phyloP scores from a whole-genome alignment of 2,329 filamentous ascomycete genomes.

The Shiraia bambusicola region DNA sequence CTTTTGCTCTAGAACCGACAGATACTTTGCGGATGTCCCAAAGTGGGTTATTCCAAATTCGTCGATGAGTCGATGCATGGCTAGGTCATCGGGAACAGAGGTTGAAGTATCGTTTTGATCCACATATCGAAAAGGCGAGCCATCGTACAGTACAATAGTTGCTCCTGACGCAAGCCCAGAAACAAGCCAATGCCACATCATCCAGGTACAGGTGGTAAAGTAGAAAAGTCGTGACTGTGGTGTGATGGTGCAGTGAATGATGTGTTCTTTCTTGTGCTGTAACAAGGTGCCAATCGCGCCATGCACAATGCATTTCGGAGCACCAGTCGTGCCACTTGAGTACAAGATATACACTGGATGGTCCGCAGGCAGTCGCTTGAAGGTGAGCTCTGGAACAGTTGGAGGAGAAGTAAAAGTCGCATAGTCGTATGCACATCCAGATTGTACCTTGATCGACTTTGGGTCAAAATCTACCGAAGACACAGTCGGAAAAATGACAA shows the following conservation, averaged over 20 bases:
- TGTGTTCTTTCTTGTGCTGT: constrained; percentile 96
- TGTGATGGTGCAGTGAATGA: constrained; percentile 79
- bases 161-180: constrained; percentile 81
- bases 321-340: constrained; percentile 83
- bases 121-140: constrained; percentile 73
- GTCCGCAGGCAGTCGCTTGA: constrained; percentile 77
- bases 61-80: constrained; percentile 79
- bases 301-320: constrained; percentile 93
- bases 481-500: constrained; percentile 73
- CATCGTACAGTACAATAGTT: constrained; percentile 86
- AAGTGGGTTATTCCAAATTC: constrained; percentile 86
- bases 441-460: constrained; percentile 43
- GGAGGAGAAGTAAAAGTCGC: constrained; percentile 46
- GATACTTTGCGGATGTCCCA: constrained; percentile 90
- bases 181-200: constrained; percentile 99
- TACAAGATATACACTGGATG: constrained; percentile 94
- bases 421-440: constrained; percentile 42
- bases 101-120: constrained; percentile 45
- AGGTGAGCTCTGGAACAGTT: constrained; percentile 45
- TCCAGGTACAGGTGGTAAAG: constrained; percentile 95
- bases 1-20: constrained; percentile 85
- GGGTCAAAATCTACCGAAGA: constrained; percentile 44
- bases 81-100: constrained; percentile 69
- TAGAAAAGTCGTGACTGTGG: constrained; percentile 78
- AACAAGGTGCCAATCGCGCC: constrained; percentile 85